Evolutionary conservation across 2,329 filamentous ascomycete species (phyloP), one percentile per base, ranked within the genome.

Genomic region (Gyromitra esculenta): DNA sequence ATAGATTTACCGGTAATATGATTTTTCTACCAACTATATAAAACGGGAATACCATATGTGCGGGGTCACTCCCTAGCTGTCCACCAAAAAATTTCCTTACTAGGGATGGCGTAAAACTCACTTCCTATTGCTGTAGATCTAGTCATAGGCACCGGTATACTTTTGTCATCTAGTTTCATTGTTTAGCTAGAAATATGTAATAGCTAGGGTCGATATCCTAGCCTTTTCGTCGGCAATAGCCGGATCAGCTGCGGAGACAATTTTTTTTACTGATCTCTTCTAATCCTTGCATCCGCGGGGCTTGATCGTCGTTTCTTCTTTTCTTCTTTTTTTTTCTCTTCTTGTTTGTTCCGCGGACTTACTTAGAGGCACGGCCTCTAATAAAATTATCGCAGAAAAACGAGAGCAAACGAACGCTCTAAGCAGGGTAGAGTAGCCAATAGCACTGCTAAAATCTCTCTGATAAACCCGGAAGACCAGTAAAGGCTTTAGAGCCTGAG

Each of bases 1-100:
- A 31, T 37, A 35, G 13, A 25, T 39, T 13, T 45, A 45, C 43
- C 43, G 65, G 37, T 50, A 69, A 25, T 71, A 67, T 67, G 48
- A 41, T 41, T 67, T 31, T 66, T 48, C 56, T 48, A 45, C 39
- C 45, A 13, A 71, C 57, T 41, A 66, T 54, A 50, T 31, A 37
- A 31, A 41, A 18, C 18, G 31, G 50, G 43, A 70, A 64, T 56
- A 54, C 45, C 52, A 64, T 75, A 75, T 75, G 50, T 75, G 64
- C 72, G 72, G 72, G 63, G 72, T 75, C 11, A 59, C 41, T 57
- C 52, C 25, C 4, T 31, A 21, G 37, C 54, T 25, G 64, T 52
- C 54, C 41, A 54, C 69, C 54, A 45, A 39, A 54, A 45, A 59
- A 56, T 5, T 25, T 43, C 18, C 35, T 41, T 35, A 21, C 35